These are phyloP conservation scores for Acer saccharum DNA, from an alignment of 345 rosid species.

Conservation along the genomic window DNA sequence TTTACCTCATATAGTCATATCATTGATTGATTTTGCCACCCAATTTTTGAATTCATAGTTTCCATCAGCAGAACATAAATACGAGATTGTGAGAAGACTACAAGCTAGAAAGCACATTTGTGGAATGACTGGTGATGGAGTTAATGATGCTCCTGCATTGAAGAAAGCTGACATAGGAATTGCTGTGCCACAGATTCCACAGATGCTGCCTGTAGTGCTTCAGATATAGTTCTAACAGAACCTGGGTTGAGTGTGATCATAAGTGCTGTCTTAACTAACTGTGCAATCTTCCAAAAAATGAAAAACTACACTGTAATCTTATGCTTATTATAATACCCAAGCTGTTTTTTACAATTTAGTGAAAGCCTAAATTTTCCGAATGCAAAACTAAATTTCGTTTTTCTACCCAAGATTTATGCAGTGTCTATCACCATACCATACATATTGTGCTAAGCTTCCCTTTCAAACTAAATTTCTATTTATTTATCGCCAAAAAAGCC, in stretches of 20 bases:
- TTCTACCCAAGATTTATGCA: conserved; percentile 52
- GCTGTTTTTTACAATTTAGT: not conserved
- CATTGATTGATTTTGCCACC: not conserved
- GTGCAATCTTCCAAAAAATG: conserved; percentile 68
- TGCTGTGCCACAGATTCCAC: conserved; percentile 63
- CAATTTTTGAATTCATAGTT: conserved; percentile 15
- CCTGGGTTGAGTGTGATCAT: conserved; percentile 68
- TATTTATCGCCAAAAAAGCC: not conserved
- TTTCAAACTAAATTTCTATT: conserved; percentile 4
- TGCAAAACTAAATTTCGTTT: conserved; percentile 1
- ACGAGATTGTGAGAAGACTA: conserved; percentile 55
- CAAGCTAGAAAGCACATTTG: conserved; percentile 57
- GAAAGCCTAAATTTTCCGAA: not conserved
- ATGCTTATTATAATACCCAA: not conserved
- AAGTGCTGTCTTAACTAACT: conserved; percentile 60
- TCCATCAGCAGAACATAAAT: conserved; percentile 49
- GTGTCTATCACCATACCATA: conserved; percentile 54
- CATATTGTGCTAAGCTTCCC: conserved; percentile 57
- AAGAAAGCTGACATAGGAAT: conserved; percentile 68
- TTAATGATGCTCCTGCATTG: conserved; percentile 65
- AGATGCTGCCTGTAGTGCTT: conserved; percentile 63
- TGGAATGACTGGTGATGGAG: conserved; percentile 68
- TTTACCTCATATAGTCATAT: too few relatives aligned
- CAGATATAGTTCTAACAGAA: conserved; percentile 66
- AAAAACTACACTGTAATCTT: conserved; percentile 58